Evolutionary conservation across 2,329 filamentous ascomycete species (phyloP), one percentile per base, ranked within the genome.

Genomic region (Trichophyton equinum): DNA sequence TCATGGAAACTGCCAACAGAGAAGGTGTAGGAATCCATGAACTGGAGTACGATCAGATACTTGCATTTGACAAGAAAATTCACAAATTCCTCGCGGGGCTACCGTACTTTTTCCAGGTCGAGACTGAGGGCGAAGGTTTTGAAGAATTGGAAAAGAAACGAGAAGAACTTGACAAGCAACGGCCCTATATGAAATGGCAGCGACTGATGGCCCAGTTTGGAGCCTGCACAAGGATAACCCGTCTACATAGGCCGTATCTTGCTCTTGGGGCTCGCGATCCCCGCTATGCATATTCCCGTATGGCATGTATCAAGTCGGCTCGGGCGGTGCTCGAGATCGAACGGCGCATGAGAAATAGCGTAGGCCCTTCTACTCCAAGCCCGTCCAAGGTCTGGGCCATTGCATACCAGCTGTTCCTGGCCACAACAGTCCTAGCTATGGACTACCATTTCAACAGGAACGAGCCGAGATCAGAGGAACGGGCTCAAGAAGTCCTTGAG

Each of bases 371-470:
- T 18, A 65, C 59, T 3, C 68, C 66, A 5, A 68, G 67, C 15
- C 70, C 67, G 42, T 69, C 67, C 1, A 65, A 65, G 1, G 66
- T 70, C 13, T 73, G 72, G 69, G 65, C 68, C 2, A 67, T 74
- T 4, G 69, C 73, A 64, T 71, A 76, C 60, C 73, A 75, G 51
- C 69, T 76, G 0, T 76, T 76, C 60, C 70, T 76, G 66, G 74
- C 74, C 1, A 71, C 72, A 1, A 71, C 73, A 1, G 71, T 74
- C 4, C 59, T 76, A 9, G 62, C 75, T 3, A 73, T 76, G 62
- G 74, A 76, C 42, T 67, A 73, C 0, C 76, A 73, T 61, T 73
- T 75, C 63, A 75, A 75, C 49, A 71, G 69, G 64, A 71, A 72
- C 56, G 72, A 75, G 47, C 69, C 72, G 1, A 61, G 73, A 0